Conservation (phyloP, 345 rosid species). For the Kernera saxatilis region DNA sequence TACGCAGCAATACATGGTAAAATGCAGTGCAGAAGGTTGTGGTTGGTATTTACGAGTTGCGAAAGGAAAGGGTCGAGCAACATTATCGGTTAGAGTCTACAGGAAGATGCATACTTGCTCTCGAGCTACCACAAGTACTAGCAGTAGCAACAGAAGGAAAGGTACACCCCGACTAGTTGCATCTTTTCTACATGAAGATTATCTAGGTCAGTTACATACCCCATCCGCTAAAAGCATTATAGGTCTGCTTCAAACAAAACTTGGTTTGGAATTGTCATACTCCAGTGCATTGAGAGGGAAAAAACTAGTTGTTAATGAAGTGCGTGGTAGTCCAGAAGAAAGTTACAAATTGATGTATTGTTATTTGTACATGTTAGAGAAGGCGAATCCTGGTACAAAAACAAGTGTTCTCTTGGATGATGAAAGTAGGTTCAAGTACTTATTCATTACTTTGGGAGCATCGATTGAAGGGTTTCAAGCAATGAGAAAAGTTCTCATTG, state of each 20-base stretch:
- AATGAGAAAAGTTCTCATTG: too few relatives aligned
- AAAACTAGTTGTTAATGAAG: too few relatives aligned
- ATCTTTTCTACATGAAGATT: neutral
- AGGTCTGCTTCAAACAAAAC: neutral
- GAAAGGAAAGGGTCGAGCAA: neutral
- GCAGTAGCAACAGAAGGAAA: neutral
- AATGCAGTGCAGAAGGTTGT: neutral
- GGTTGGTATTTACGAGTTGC: neutral
- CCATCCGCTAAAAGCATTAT: neutral
- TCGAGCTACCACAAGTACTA: neutral
- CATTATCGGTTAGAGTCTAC: neutral
- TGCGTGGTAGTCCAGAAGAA: too few relatives aligned
- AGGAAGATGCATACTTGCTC: neutral
- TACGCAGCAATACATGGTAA: neutral
- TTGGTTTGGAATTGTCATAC: neutral
- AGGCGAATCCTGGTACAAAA: too few relatives aligned
- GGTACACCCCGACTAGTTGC: neutral
- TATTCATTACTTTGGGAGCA: too few relatives aligned
- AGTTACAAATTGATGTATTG: too few relatives aligned
- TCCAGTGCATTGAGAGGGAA: too few relatives aligned
- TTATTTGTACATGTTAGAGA: too few relatives aligned
- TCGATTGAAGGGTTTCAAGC: too few relatives aligned
- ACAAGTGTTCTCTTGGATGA: too few relatives aligned
- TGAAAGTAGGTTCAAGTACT: too few relatives aligned
- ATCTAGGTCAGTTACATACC: neutral